Evolutionary conservation across 768 basidiomycete species (phyloP), one percentile per base, ranked within the genome.

Genomic region (Boletus patriciae): DNA sequence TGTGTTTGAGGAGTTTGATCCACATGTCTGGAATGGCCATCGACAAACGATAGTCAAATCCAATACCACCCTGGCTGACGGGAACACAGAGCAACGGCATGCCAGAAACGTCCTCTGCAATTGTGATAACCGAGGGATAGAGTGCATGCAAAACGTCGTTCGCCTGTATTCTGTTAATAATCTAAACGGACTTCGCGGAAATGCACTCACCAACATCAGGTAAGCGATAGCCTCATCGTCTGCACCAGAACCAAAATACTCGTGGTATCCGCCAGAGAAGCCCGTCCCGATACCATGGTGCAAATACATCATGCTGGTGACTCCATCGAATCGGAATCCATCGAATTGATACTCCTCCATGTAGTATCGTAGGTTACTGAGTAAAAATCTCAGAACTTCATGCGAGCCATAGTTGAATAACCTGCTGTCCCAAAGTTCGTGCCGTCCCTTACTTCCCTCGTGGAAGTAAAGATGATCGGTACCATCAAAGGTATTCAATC

Each of bases 1-100:
- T 84, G 76, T 99, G 97, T 71, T 98, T 99, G 63, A 98, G 83
- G 27, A 98, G 79, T 74, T 99, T 98, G 79, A 99, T 99, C 94
- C 94, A 99, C 94, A 96, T 98, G 73, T 99, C 97, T 3, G 97
- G 97, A 50, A 99, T 83, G 21, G 97, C 97, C 97, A 98, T 99
- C 29, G 94, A 93, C 45, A 99, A 78, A 33, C 97, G 89, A 73
- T 98, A 99, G 76, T 99, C 97, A 74, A 98, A 99, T 5, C 96
- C 97, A 50, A 99, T 78, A 15, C 97, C 97, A 45, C 96, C 97
- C 56, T 86, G 80, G 40, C 76, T 65, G 37, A 89, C 87, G 3
- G 94, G 85, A 12, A 83, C 76, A 65, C 96, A 87, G 19, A 99
- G 86, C 12, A 98, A 85, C 4, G 97, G 96, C 97, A 99, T 99